phyloP scores from a whole-genome alignment of 148 eudicot species.

The Arctostaphylos glauca region DNA sequence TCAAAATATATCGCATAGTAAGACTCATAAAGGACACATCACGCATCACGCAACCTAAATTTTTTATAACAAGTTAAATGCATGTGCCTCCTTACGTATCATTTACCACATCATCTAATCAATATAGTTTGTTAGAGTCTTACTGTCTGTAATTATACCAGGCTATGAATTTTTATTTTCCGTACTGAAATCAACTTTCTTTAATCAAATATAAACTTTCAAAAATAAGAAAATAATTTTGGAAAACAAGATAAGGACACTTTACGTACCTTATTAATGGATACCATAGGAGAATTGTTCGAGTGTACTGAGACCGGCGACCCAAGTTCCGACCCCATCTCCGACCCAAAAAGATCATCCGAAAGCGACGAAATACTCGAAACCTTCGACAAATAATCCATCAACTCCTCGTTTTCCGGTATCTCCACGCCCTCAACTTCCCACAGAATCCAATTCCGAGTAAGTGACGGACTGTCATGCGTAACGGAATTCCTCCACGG shows the following conservation, averaged over 20 bases:
- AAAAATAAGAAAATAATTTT: neutral
- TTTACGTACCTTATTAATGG: conserved; percentile 46
- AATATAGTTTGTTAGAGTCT: too few species aligned
- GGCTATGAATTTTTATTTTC: neutral
- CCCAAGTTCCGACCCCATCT: conserved; percentile 14
- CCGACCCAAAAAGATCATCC: conserved; percentile 29
- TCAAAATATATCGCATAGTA: too few species aligned
- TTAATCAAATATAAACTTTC: neutral
- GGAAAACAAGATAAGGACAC: neutral
- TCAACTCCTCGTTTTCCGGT: conserved; percentile 30
- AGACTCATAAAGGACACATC: too few species aligned
- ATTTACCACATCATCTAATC: too few species aligned
- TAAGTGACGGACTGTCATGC: conserved; percentile 49
- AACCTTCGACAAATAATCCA: conserved; percentile 33
- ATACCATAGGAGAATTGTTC: conserved; percentile 26
- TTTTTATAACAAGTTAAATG: too few species aligned
- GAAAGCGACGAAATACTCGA: conserved; percentile 53
- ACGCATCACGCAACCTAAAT: too few species aligned
- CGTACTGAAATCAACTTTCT: neutral
- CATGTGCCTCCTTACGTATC: too few species aligned
- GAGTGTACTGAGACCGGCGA: conserved; percentile 43
- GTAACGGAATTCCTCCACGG: conserved; percentile 83
- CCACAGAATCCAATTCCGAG: conserved; percentile 59
- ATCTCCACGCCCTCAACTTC: conserved; percentile 59
- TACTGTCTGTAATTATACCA: too few species aligned